Conservation (phyloP, 2,329 filamentous ascomycete species). For the Balansia obtecta region DNA sequence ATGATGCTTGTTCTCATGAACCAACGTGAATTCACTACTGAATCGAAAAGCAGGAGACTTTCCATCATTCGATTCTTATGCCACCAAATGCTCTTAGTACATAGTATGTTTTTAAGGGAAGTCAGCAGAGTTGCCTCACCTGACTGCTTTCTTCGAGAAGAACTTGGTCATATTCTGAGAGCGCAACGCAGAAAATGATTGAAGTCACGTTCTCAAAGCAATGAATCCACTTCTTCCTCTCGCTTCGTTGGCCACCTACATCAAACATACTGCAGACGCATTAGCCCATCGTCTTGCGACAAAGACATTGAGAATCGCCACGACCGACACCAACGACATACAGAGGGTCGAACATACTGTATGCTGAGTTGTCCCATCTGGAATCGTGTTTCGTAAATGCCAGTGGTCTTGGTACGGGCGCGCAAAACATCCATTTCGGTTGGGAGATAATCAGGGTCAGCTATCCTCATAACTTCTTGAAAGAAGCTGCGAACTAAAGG, state of each 20-base stretch:
- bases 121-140: slow-evolving; percentile 37
- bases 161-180: slow-evolving; percentile 98
- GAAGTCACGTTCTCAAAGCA: slow-evolving; percentile 99
- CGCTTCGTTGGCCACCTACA: slow-evolving; percentile 90
- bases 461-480: slow-evolving; percentile 79
- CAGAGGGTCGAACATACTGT: slow-evolving; percentile 52
- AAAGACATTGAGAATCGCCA: no score
- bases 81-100: not conserved
- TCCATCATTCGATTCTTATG: slow-evolving; percentile 97
- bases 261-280: slow-evolving; percentile 76
- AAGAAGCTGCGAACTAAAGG: slow-evolving; percentile 62
- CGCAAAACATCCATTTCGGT: slow-evolving; percentile 90
- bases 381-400: slow-evolving; percentile 97
- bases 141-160: slow-evolving; percentile 94
- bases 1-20: slow-evolving; percentile 99
- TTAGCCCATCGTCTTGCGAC: slow-evolving; percentile 9
- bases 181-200: slow-evolving; percentile 96
- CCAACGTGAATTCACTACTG: slow-evolving; percentile 96
- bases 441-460: slow-evolving; percentile 73
- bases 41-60: slow-evolving; percentile 89
- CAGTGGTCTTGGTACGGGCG: slow-evolving; percentile 94
- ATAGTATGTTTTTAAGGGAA: not conserved
- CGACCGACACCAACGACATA: not conserved
- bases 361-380: slow-evolving; percentile 98
- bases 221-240: slow-evolving; percentile 99